Evolutionary conservation across 306 rosid species (phyloP), one percentile per base, ranked within the genome.

Genomic region (Alnus glutinosa): DNA sequence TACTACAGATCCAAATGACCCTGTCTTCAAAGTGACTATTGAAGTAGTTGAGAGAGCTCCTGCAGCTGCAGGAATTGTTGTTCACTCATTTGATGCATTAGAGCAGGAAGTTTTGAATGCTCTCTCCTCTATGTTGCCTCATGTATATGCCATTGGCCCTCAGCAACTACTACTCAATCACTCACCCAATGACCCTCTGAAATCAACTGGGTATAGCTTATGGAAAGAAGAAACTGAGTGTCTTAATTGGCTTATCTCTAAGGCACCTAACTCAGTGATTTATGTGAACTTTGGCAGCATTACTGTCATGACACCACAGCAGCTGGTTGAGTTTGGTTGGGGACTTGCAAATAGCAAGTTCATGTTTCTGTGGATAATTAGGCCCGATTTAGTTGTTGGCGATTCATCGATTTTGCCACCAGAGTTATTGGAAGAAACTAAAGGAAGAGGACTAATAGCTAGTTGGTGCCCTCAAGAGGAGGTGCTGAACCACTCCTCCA

Each of bases 391-490:
- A 16, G 71, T 78, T 18, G 49, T 1, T 1, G 50, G 59, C 15
- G 58, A 57, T 16, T 44, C 51, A 2, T 4, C 59, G 0, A 55
- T 44, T 57, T 69, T 77, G 7, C 81, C 39, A 28, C 7, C 9
- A 1, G 81, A 69, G 34, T 77, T 77, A 32, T 30, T 13, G 34
- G 55, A 12, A 9, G 67, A 69, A 55, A 77, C 49, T 15, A 37
- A 42, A 59, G 81, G 16, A 69, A 77, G 75, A 55, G 69, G 81
- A 1, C 10, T 69, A 2, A 78, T 78, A 50, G 14, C 70, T n/a
- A 70, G 75, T 69, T 78, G 81, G 81, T 69, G 81, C 54, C 68
- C 70, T 16, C 75, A 78, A 78, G 57, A 69, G 68, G 57, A 78
- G 23, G 75, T 78, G 7, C 57, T 78, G 5, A 46, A 69, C 44